Conservation (phyloP, 2,329 filamentous ascomycete species). For the Teratosphaeriaceae sp. region DNA sequence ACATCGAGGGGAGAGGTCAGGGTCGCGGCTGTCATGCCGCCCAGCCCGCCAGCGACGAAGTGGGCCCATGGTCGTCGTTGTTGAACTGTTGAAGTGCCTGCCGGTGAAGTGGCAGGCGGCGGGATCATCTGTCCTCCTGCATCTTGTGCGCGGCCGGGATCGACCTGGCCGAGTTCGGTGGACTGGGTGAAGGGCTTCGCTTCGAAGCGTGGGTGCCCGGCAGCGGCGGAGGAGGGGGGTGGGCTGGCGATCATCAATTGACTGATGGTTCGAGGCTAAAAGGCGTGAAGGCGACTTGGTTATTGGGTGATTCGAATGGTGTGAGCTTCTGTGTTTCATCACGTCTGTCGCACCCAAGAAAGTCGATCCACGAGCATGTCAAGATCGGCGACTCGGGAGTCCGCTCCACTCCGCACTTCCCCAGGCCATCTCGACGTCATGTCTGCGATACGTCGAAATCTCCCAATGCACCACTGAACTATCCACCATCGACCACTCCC, state of each 20-base stretch:
- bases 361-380: no score
- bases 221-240: neutral
- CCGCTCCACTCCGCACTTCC: no score
- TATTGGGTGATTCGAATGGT: no score
- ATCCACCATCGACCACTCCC: no score
- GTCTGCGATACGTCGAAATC: no score
- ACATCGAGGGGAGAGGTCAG: conserved; percentile 93
- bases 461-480: no score
- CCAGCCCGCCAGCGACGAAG: conserved; percentile 81
- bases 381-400: no score
- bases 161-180: conserved; percentile 23
- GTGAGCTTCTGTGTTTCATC: no score
- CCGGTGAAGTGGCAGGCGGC: conserved; percentile 28
- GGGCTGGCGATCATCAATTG: neutral
- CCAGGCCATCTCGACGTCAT: no score
- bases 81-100: conserved; percentile 15
- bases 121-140: conserved; percentile 16
- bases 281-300: neutral
- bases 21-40: conserved; percentile 86
- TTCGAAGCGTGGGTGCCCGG: neutral
- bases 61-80: conserved; percentile 75
- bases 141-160: conserved; percentile 15
- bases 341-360: no score
- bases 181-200: conserved; percentile 15
- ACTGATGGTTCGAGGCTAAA: no score